Base-by-base conservation (phyloP, 108 stramenopile species). In the Epipyxis sp. region DNA sequence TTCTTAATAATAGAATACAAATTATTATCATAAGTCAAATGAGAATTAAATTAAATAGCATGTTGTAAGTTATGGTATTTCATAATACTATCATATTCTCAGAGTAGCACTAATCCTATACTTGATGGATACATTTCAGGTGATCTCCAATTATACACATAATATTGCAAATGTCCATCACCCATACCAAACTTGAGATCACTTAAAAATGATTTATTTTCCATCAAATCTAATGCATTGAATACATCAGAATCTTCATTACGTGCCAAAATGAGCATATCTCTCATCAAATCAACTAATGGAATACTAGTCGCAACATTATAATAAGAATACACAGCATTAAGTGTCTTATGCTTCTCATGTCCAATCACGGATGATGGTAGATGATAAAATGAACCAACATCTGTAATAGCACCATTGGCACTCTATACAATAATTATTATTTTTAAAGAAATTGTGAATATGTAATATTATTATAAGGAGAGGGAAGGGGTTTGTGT, bases 151-250 rank as follows among this genome's bases (percentile, higher is more conserved):
- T 99, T 99, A 93, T 96, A 99, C 34, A 99, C 86, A 86, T 99
- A 98, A 88, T 99, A 98, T 84, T 99, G 95, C 32, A 99, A 85
- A 77, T 91, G 89, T 37, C 99, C 99, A 81, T 99, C 99, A 3
- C 99, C 99, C 82, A 88, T 88, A 41, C 99, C 99, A 83, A 99
- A 99, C 78, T 93, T 92, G 62, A 98, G 90, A 40, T 93, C 93
- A 69, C 87, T 78, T 81, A 98, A 83, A 78, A 96, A 90, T 3
- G 59, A 6, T 16, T 87, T 86, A 83, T 99, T 99, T 67, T 99
- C 94, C 98, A 98, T 97, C 67, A 97, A 84, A 85, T 97, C 91
- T 43, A 99, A 81, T 25, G 96, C 96, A 85, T 99, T 99, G 88
- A 99, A 97, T 0, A 99, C 98, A 85, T 99, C 98, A 67, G 86